Percentiles rank a stretch among this genome's conserved stretches.
Conservation (phyloP, 2,329 filamentous ascomycete species). For the Aspergillus udagawae region DNA sequence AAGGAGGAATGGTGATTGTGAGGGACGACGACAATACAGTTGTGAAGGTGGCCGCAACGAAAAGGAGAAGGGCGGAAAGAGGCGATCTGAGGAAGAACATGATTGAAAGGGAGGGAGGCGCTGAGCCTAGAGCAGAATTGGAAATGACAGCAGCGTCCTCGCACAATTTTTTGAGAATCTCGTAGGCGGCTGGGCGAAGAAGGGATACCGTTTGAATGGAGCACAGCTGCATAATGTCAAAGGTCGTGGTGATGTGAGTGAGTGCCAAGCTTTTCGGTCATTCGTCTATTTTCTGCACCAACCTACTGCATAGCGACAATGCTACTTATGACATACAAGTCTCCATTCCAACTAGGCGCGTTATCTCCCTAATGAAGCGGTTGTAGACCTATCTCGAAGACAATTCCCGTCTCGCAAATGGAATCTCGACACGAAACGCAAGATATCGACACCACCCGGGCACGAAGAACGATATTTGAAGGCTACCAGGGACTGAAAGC, state of each 20-base stretch:
- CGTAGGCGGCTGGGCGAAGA: background rate
- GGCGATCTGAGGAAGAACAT: conserved; percentile 13
- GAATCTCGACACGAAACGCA: background rate
- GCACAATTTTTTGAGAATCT: background rate
- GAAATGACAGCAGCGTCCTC: background rate
- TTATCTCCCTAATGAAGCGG: too few species aligned
- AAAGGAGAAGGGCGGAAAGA: conserved; percentile 10
- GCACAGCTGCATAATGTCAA: background rate
- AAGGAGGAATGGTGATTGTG: conserved; percentile 38
- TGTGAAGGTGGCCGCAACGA: conserved; percentile 16
- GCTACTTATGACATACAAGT: too few species aligned
- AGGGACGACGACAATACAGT: conserved; percentile 24
- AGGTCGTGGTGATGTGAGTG: background rate
- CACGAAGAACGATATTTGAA: background rate
- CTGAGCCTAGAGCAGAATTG: too few species aligned
- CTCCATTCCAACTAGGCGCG: too few species aligned
- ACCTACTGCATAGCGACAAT: background rate
- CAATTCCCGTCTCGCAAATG: background rate
- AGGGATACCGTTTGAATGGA: background rate
- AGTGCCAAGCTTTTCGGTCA: background rate
- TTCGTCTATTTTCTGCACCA: background rate
- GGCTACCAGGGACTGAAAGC: background rate
- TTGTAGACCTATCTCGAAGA: too few species aligned
- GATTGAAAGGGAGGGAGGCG: background rate
- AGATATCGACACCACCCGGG: too few species aligned